Conservation (phyloP, 805 yeast genomes). For the Candida krabiensis region DNA sequence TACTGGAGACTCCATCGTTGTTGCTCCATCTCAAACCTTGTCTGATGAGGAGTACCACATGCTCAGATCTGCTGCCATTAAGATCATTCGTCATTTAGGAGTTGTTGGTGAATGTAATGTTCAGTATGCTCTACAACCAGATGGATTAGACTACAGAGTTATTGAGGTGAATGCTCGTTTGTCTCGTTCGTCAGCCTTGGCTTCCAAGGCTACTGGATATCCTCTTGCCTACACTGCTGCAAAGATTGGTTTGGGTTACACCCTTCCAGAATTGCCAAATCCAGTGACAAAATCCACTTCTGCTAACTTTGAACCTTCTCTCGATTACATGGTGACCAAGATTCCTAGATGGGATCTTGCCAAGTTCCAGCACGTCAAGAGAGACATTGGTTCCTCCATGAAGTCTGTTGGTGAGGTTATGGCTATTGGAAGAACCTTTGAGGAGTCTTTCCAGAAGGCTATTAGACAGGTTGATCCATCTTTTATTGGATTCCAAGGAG, state of each 20-base stretch:
- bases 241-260: conserved; percentile 90
- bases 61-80: conserved; percentile 97
- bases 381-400: conserved; percentile 95
- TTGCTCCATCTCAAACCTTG: conserved; percentile 97
- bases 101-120: conserved; percentile 99
- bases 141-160: conserved; percentile 92
- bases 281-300: conserved; percentile 95
- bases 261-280: conserved; percentile 92
- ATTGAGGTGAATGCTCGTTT: conserved; percentile 97
- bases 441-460: conserved; percentile 97
- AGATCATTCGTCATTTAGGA: conserved; percentile 95
- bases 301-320: conserved; percentile 95
- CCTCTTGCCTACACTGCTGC: conserved; percentile 99
- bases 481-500: conserved; percentile 88
- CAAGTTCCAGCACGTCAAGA: conserved; percentile 92
- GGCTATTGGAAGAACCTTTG: conserved; percentile 98
- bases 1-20: conserved; percentile 98
- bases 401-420: conserved; percentile 98
- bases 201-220: conserved; percentile 98
- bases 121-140: conserved; percentile 95
- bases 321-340: conserved; percentile 95
- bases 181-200: conserved; percentile 95
- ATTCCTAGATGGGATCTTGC: conserved; percentile 98
- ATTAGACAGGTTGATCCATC: conserved; percentile 95
- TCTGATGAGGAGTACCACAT: conserved; percentile 97